A percentile compares a stretch with the other conserved stretches of the same genome.
Evolutionary conservation across 2,329 filamentous ascomycete species (phyloP).

Genomic region (Fusarium newnesense): DNA sequence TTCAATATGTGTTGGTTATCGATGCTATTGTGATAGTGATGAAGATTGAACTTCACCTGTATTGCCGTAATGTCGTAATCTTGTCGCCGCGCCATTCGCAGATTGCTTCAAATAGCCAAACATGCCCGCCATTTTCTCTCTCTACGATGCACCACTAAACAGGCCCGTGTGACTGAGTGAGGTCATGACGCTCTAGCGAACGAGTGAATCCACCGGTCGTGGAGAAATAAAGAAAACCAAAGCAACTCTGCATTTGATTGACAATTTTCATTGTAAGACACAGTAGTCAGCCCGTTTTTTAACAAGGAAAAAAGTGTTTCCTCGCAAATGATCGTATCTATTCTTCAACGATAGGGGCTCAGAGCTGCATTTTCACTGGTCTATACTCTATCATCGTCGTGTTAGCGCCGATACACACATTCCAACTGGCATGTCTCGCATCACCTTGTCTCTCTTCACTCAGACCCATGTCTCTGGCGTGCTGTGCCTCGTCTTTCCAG

Average conservation of each 20-base stretch:
- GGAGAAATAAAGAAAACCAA: constrained; percentile 25
- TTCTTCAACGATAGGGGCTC: neutral
- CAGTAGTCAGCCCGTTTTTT: constrained; percentile 1
- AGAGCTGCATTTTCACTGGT: neutral
- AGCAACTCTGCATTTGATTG: constrained; percentile 19
- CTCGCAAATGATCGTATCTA: neutral
- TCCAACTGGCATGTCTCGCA: constrained; percentile 40
- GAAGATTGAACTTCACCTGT: neutral
- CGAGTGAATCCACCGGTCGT: constrained; percentile 8
- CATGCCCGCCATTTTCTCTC: neutral
- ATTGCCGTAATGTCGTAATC: neutral
- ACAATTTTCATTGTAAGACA: neutral
- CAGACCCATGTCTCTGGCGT: constrained; percentile 39
- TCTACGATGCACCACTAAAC: neutral
- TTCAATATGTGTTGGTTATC: neutral
- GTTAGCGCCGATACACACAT: constrained; percentile 1
- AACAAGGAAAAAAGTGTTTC: neutral
- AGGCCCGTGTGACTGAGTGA: constrained; percentile 25
- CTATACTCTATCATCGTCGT: neutral
- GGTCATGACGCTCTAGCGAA: constrained; percentile 34
- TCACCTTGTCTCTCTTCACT: constrained; percentile 30
- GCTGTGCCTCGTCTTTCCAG: constrained; percentile 33
- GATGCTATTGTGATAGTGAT: neutral
- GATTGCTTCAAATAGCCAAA: neutral
- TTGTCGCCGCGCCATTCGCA: neutral